Evolutionary conservation across 768 basidiomycete species (phyloP), one percentile per base, ranked within the genome.

Genomic region (Mycena crocata): DNA sequence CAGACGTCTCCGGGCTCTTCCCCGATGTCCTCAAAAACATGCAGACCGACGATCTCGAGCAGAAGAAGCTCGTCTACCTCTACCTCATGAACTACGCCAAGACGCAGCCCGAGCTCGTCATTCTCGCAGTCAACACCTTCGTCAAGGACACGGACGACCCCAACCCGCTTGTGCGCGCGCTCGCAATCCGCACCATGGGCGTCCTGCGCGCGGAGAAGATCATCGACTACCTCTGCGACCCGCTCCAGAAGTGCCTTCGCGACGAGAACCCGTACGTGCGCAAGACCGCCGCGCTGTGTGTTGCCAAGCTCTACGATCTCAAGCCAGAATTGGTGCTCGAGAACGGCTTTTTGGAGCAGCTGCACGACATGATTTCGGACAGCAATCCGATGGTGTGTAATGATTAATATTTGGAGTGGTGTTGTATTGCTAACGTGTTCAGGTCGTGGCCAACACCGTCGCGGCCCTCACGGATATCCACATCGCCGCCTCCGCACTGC

Each of bases 11-110:
- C 74, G 96, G 96, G 24, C 88, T 99, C 71, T 98, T 99, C 76
- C 96, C 97, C 10, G 95, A 99, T 80, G 97, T 99, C 32, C 90
- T 99, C 75, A 98, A 98, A 87, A 98, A 98, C 81, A 98, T 96
- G 96, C 97, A 99, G 82, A 99, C 98, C 28, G 97, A 99, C 56
- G 97, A 99, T 78, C 88, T 99, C 58, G 98, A 99, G 79, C 98
- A 99, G 83, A 99, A 99, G 89, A 99, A 99, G 81, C 92, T 99
- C 35, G 98, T 99, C n/a, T 99, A 98, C 74, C 88, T 98, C 26
- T 98, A 98, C 79, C 90, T 99, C 64, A 98, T 99, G 93, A 99
- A 99, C 83, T 99, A 99, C 71, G 97, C 97, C 35, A 98, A 98
- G 77, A 96, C 97, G 0, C 98, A 99, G 75, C 98, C 98, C 0